Evolutionary conservation across 1,284 basidiomycete genomes (phyloP).

Genomic region (Rhodotorula sp.): DNA sequence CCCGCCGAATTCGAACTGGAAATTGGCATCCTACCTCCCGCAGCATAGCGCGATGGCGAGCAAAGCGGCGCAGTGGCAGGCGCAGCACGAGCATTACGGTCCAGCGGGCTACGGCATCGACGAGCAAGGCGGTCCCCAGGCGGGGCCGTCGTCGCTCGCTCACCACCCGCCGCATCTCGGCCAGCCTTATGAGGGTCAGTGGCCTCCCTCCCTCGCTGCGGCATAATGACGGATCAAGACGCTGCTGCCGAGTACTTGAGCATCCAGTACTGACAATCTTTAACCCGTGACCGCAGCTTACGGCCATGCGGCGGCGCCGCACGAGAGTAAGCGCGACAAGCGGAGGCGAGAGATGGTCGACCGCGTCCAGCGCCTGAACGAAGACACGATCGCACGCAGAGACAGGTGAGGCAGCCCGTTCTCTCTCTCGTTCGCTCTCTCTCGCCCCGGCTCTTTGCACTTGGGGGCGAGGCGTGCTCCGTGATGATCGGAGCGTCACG

Average conservation of each 20-base stretch:
- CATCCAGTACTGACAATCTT: not conserved
- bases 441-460: no score
- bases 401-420: slow-evolving; percentile 50
- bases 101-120: not conserved
- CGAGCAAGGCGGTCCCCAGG: not conserved
- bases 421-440: no score
- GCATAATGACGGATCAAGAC: no score
- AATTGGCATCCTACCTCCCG: not conserved
- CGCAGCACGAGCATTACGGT: not conserved
- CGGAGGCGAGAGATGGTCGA: slow-evolving; percentile 55
- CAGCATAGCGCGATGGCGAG: not conserved
- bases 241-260: no score
- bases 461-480: not conserved
- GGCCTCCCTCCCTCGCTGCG: not conserved
- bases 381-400: slow-evolving; percentile 52
- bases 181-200: not conserved
- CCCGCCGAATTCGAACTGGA: not conserved
- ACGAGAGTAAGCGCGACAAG: slow-evolving; percentile 53
- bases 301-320: not conserved
- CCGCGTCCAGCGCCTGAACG: slow-evolving; percentile 54
- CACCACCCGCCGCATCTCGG: slow-evolving; percentile 7
- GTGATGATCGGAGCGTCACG: not conserved
- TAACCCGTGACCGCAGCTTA: not conserved
- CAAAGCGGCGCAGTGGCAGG: not conserved
- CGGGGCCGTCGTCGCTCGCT: not conserved